Percentiles rank a stretch among this genome's conserved stretches.
These are phyloP conservation scores for Phaffomyces antillensis DNA, from an alignment of 805 yeast species.

Conservation along the genomic window DNA sequence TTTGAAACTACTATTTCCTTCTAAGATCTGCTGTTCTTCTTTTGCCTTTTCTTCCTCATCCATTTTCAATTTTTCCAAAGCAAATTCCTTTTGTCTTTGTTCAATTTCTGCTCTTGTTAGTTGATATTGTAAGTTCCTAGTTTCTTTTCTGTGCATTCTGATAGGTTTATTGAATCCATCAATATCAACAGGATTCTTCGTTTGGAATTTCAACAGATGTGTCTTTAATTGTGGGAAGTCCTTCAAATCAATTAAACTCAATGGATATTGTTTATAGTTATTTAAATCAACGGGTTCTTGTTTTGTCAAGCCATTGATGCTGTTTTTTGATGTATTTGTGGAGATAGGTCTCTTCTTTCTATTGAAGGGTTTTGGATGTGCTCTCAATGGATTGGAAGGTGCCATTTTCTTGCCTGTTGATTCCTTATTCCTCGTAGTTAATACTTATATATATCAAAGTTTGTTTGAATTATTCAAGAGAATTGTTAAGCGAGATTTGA, in stretches of 20 bases:
- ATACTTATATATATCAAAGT: no score
- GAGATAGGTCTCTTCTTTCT: background rate
- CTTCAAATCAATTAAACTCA: conserved; percentile 65
- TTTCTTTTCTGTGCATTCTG: conserved; percentile 87
- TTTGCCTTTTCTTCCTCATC: conserved; percentile 18
- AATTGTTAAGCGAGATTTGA: background rate
- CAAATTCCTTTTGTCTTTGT: conserved; percentile 44
- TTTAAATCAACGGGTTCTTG: conserved; percentile 19
- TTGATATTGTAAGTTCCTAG: conserved; percentile 83
- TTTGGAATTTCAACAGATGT: conserved; percentile 77
- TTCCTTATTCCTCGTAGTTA: background rate
- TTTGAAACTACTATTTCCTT: conserved; percentile 12
- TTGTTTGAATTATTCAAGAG: background rate
- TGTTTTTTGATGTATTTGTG: background rate
- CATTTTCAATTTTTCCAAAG: conserved; percentile 26
- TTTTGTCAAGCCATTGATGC: background rate
- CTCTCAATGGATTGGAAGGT: conserved; percentile 2
- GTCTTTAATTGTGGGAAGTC: conserved; percentile 69
- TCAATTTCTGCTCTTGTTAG: conserved; percentile 72
- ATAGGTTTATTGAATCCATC: conserved; percentile 72
- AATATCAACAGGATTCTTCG: conserved; percentile 67
- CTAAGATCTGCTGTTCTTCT: conserved; percentile 24
- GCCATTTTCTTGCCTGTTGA: conserved; percentile 1
- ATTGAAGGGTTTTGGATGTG: conserved; percentile 2
- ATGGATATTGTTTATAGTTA: conserved; percentile 32